Percentiles rank a stretch among this genome's conserved stretches.
Conservation (phyloP, 2,329 filamentous ascomycete species). For the Aspergillus flavus region DNA sequence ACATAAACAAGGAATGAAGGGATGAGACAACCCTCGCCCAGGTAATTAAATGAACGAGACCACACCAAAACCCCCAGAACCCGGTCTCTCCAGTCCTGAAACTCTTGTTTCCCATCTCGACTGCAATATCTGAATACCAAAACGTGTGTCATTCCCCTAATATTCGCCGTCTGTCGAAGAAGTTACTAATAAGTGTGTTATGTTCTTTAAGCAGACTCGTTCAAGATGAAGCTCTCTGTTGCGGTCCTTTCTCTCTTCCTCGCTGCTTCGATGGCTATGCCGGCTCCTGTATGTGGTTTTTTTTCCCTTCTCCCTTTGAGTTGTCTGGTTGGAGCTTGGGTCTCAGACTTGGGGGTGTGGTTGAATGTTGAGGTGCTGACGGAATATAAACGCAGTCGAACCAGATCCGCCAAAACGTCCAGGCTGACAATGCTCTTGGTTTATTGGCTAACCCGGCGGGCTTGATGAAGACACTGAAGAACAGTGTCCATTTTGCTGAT, state of each 20-base stretch:
- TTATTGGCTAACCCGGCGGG: background rate
- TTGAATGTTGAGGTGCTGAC: background rate
- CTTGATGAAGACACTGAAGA: background rate
- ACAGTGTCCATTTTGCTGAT: background rate
- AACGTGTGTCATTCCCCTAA: background rate
- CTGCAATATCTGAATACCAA: background rate
- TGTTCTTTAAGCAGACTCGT: background rate
- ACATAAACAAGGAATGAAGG: background rate
- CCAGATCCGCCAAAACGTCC: background rate
- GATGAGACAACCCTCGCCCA: background rate
- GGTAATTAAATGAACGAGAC: background rate
- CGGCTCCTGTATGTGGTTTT: slow-evolving; percentile 1
- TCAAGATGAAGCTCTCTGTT: slow-evolving; percentile 1
- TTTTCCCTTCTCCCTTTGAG: background rate
- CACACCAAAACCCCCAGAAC: background rate
- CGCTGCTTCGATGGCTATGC: background rate
- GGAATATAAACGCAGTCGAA: background rate
- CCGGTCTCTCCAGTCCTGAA: background rate
- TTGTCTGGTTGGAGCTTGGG: background rate
- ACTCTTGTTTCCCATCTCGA: background rate
- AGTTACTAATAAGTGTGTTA: background rate
- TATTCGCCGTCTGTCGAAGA: background rate
- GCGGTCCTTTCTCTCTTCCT: background rate
- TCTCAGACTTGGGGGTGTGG: background rate
- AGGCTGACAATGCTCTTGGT: background rate